Evolutionary conservation across 164 flowering plant genomes (phyloP).

Genomic region (Chimonanthus praecox): DNA sequence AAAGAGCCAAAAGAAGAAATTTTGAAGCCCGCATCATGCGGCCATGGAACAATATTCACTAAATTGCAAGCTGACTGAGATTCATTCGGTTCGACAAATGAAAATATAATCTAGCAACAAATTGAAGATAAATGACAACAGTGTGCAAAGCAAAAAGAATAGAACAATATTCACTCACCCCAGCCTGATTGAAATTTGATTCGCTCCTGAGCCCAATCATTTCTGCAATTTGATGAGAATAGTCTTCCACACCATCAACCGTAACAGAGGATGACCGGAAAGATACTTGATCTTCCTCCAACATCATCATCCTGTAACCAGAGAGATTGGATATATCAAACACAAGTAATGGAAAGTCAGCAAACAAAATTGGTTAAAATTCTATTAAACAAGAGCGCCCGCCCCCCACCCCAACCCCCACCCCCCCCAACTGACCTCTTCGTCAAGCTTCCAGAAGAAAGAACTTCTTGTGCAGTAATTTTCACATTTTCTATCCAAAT

Average conservation of each 20-base stretch:
- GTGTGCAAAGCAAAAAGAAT: neutral
- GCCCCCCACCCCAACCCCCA: too few relatives aligned
- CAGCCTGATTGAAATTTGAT: conserved; percentile 69
- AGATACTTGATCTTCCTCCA: conserved; percentile 93
- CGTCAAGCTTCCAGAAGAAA: conserved; percentile 94
- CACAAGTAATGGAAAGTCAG: neutral
- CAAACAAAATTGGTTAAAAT: neutral
- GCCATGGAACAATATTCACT: too few relatives aligned
- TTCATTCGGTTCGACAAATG: neutral
- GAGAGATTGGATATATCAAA: conserved; percentile 4
- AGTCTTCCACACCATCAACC: conserved; percentile 91
- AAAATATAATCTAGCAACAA: neutral
- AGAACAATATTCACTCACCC: conserved; percentile 50
- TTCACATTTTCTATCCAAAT: conserved; percentile 90
- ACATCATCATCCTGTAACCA: conserved; percentile 87
- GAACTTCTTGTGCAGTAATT: conserved; percentile 89
- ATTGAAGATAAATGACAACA: neutral
- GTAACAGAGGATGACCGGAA: conserved; percentile 72
- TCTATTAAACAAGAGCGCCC: neutral
- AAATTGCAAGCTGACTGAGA: too few relatives aligned
- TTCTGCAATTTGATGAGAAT: conserved; percentile 97
- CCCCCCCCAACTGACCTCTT: conserved; percentile 60
- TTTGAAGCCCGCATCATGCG: too few relatives aligned
- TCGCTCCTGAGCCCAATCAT: conserved; percentile 92
- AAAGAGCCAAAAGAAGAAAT: too few relatives aligned